Conservation (phyloP, 2,329 filamentous ascomycete species). For the Fusarium verticillioides region DNA sequence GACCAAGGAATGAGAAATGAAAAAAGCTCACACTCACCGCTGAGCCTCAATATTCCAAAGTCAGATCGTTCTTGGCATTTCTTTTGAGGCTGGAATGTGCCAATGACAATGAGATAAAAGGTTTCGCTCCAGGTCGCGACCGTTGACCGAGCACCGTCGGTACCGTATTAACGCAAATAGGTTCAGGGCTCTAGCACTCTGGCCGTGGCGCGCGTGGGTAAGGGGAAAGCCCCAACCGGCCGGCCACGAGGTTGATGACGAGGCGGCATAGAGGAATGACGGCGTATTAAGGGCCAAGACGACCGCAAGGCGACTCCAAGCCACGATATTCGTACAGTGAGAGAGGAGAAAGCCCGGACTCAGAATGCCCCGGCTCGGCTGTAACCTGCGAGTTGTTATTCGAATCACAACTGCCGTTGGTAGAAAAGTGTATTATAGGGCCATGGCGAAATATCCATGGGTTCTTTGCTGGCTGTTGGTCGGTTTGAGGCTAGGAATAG, state of each 20-base stretch:
- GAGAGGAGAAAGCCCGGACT: neutral
- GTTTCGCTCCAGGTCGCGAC: neutral
- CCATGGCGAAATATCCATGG: constrained; percentile 13
- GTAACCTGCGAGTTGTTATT: neutral
- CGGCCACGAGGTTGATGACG: constrained; percentile 36
- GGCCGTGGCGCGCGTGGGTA: constrained; percentile 32
- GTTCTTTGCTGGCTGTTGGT: constrained; percentile 20
- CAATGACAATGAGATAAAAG: constrained; percentile 6
- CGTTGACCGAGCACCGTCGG: constrained; percentile 12
- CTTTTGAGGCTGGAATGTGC: neutral
- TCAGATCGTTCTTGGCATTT: constrained; percentile 20
- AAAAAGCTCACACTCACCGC: constrained; percentile 6
- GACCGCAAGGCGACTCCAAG: constrained; percentile 16
- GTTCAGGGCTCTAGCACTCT: constrained; percentile 5
- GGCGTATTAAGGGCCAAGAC: constrained; percentile 23
- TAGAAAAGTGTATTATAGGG: constrained; percentile 26
- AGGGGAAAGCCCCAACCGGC: constrained; percentile 30
- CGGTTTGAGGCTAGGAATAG: constrained; percentile 31
- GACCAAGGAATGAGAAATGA: constrained; percentile 23
- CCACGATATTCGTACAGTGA: constrained; percentile 23
- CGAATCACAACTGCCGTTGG: constrained; percentile 21
- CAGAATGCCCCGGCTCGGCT: constrained; percentile 1
- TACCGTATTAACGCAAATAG: constrained; percentile 4
- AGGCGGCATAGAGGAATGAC: constrained; percentile 32
- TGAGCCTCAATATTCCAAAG: constrained; percentile 29